Evolutionary conservation across 345 rosid species (phyloP).

Genomic region (Ricinus communis): DNA sequence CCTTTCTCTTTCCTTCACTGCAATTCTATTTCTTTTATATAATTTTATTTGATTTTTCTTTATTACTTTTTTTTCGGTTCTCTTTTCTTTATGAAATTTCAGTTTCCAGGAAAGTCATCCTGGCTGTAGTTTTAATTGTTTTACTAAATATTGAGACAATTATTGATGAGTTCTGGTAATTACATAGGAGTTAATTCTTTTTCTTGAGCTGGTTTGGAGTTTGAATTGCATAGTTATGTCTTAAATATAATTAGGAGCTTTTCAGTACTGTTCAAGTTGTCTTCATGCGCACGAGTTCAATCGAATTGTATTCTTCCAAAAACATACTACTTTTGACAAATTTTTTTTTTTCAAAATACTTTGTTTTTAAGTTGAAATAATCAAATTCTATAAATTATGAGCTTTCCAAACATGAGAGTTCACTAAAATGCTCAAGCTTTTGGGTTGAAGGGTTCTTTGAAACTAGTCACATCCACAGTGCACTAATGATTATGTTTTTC

Average conservation of each 20-base stretch:
- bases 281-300: too few relatives aligned
- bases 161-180: neutral
- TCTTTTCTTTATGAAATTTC: neutral
- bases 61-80: too few relatives aligned
- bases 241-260: neutral
- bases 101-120: neutral
- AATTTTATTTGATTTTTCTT: neutral
- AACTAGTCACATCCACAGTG: neutral
- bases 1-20: neutral
- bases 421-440: neutral
- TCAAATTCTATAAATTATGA: too few relatives aligned
- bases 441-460: neutral
- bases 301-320: too few relatives aligned
- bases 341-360: too few relatives aligned
- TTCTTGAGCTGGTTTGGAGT: neutral
- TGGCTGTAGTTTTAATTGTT: neutral
- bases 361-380: too few relatives aligned
- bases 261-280: neutral
- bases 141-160: neutral
- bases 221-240: neutral
- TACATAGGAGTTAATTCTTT: neutral
- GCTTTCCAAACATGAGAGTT: too few relatives aligned
- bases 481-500: neutral
- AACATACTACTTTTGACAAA: too few relatives aligned
- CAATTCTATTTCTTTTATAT: neutral